Percentiles rank a stretch among this genome's conserved stretches.
These are phyloP conservation scores for Tylopilus rubrobrunneus DNA, from an alignment of 768 basidiomycete genomes.

Conservation along the genomic window DNA sequence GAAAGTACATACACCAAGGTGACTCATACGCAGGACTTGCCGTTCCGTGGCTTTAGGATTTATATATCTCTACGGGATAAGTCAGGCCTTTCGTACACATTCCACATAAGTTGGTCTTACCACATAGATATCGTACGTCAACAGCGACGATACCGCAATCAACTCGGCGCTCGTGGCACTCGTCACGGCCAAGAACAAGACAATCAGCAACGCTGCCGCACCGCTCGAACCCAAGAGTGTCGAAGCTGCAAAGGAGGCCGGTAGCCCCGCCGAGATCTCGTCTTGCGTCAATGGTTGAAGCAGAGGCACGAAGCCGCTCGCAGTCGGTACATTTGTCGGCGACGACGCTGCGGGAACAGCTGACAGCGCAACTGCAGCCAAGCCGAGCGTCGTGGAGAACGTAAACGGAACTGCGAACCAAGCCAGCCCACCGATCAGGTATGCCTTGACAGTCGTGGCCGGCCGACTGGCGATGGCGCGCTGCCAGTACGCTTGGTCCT, in stretches of 20 bases:
- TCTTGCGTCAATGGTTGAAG: conserved; percentile 42
- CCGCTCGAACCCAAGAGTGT: conserved; percentile 80
- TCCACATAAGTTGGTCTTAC: conserved; percentile 26
- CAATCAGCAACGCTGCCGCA: conserved; percentile 70
- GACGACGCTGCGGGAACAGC: conserved; percentile 35
- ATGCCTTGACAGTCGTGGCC: conserved; percentile 85
- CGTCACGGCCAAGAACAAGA: conserved; percentile 86
- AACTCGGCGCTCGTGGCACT: conserved; percentile 85
- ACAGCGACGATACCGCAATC: conserved; percentile 75
- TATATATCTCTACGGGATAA: conserved; percentile 56
- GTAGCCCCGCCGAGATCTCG: conserved; percentile 86
- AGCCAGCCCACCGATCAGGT: conserved; percentile 81
- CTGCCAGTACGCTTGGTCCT: conserved; percentile 85
- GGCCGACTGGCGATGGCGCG: conserved; percentile 86
- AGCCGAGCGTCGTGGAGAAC: conserved; percentile 83
- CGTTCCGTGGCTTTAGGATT: conserved; percentile 76
- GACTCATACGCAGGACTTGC: conserved; percentile 68
- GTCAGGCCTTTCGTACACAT: background rate
- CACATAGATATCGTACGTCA: conserved; percentile 87
- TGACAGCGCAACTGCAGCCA: conserved; percentile 79
- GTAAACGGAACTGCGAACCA: conserved; percentile 92
- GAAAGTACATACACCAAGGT: conserved; percentile 47
- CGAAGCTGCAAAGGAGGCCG: conserved; percentile 78
- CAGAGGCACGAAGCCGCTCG: conserved; percentile 45
- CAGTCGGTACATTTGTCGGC: conserved; percentile 37